These are phyloP conservation scores for Coniosporium tulheliwenetii DNA, from an alignment of 2,329 filamentous ascomycete species.

Conservation along the genomic window DNA sequence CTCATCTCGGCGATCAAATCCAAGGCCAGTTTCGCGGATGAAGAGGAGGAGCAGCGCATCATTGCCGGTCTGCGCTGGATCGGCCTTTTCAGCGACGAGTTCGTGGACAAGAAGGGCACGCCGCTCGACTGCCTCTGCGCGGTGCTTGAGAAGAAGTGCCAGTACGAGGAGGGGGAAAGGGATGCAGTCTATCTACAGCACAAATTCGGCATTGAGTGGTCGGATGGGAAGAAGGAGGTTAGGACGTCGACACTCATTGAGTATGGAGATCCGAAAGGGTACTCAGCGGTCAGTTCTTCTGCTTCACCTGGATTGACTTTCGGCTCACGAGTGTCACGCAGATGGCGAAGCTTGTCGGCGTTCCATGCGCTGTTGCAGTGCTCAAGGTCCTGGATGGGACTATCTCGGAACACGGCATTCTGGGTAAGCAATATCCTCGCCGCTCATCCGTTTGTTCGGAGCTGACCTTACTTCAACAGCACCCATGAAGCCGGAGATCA, in stretches of 20 bases:
- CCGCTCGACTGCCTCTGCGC: slow-evolving; percentile 85
- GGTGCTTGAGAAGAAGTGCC: slow-evolving; percentile 81
- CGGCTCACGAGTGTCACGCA: too few species aligned
- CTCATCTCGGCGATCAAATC: slow-evolving; percentile 57
- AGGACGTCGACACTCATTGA: slow-evolving; percentile 68
- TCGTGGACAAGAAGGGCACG: slow-evolving; percentile 59
- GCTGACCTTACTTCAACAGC: too few species aligned
- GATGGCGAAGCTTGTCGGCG: slow-evolving; percentile 72
- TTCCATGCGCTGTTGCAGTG: slow-evolving; percentile 60
- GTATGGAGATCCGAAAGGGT: slow-evolving; percentile 55
- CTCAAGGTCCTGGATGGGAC: slow-evolving; percentile 19
- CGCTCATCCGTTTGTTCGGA: too few species aligned
- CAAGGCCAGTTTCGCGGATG: slow-evolving; percentile 57
- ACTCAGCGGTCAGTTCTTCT: slow-evolving; percentile 35
- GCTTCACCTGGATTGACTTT: too few species aligned
- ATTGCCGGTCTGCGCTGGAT: slow-evolving; percentile 60
- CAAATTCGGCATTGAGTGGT: slow-evolving; percentile 71
- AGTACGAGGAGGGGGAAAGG: slow-evolving; percentile 67
- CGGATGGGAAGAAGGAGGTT: slow-evolving; percentile 63
- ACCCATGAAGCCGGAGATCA: too few species aligned
- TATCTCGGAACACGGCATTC: slow-evolving; percentile 16
- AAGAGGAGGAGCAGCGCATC: slow-evolving; percentile 54
- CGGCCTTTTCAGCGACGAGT: slow-evolving; percentile 48
- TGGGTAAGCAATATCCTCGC: neutral
- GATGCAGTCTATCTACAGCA: slow-evolving; percentile 70